Evolutionary conservation across 148 eudicot species (phyloP).

Genomic region (Diospyros lotus): DNA sequence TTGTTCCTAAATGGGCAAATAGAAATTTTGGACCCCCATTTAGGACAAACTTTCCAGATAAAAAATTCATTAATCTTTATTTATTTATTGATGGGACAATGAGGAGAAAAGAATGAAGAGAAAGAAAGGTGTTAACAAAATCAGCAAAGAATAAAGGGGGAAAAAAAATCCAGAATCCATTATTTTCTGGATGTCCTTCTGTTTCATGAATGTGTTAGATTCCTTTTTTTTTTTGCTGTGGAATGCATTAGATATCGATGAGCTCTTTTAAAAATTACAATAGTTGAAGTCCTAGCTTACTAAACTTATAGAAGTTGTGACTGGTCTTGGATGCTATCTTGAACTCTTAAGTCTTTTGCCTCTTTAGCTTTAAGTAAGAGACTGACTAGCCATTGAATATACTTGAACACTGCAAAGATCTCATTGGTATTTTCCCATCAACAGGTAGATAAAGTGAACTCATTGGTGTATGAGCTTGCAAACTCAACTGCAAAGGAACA

Average conservation of each 20-base stretch:
- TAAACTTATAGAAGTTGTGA: neutral
- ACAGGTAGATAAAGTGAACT: conserved; percentile 64
- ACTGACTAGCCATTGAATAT: neutral
- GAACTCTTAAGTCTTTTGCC: neutral
- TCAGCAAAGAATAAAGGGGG: too few species aligned
- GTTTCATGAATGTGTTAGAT: neutral
- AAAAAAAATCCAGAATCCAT: too few species aligned
- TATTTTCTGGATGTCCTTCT: neutral
- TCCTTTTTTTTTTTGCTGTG: neutral
- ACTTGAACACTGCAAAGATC: neutral
- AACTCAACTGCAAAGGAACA: conserved; percentile 40
- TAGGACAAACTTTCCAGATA: too few species aligned
- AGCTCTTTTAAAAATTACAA: too few species aligned
- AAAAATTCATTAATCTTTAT: too few species aligned
- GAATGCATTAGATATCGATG: neutral
- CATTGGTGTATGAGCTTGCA: conserved; percentile 50
- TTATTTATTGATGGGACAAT: too few species aligned
- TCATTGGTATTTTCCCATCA: conserved; percentile 10
- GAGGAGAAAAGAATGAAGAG: neutral
- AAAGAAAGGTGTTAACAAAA: neutral
- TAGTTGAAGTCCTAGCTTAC: neutral
- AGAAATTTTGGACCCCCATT: too few species aligned
- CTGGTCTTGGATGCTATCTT: too few species aligned
- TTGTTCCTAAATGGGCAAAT: too few species aligned
- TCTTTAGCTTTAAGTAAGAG: neutral